Base-by-base conservation (phyloP, 352 stramenopile genomes). In the Phytophthora chlamydospora region DNA sequence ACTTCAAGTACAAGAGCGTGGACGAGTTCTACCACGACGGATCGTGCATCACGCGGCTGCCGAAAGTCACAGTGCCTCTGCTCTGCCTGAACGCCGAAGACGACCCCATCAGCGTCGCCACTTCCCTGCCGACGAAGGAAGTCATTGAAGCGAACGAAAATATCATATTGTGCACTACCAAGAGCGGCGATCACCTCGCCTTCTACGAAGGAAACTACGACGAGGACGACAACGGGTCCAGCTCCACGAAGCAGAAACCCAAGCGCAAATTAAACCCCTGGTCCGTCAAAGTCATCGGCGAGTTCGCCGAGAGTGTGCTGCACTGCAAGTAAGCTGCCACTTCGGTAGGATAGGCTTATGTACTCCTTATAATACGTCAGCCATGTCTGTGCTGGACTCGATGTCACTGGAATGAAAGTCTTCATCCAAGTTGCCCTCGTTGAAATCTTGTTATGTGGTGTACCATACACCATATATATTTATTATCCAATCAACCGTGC, bases 61-160 rank as follows among this genome's bases (percentile, higher is more conserved):
- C 72, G 10, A 60, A 75, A 29, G 71, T 83, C 5, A 33, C 54
- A 10, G 68, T 87, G 16, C 73, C 78, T 36, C 60, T 82, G n/a
- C 58, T 87, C 17, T 87, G 73, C 34, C 17, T 87, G 16, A 83
- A 73, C 34, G 78, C 78, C 2, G 62, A 81, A 39, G 78, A 87
- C 49, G 78, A 87, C 33, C 75, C 78, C 14, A 85, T 87, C 50
- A 83, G 78, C 40, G 55, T 83, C 4, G 58, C 62, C 21, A 47
- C 62, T 0, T 62, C 47, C 14, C 39, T 67, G 34, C 72, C 51
- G 41, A 66, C 40, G 29, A 60, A 55, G 43, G 65, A 65, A 14
- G 51, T 79, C 29, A 50, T 81, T 17, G 42, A 68, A 29, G 60
- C 71, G 5, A 88, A 86, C 40, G 45, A 63, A 6, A 85, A 87